Base-by-base conservation (phyloP, 352 stramenopile genomes). In the Peronospora destructor region DNA sequence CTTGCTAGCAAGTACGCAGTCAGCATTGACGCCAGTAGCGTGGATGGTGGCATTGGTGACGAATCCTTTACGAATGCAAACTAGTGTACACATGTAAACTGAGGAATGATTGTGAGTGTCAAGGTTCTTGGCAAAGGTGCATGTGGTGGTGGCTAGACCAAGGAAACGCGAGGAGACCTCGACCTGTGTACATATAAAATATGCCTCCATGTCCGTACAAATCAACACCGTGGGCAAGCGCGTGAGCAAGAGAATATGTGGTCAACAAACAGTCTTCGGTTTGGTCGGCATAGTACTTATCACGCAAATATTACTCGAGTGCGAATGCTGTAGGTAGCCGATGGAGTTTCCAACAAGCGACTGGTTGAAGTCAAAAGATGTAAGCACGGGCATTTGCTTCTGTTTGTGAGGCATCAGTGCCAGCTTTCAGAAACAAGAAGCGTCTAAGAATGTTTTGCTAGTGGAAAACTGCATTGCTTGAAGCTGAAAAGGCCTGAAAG, bases 1-100 rank as follows among this genome's bases (percentile, higher is more conserved):
- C 66, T 94, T 40, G 80, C 83, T 6, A 91, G 80, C 66, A 91
- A 91, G 61, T 90, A 91, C 50, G 80, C 80, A 6, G 76, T 76
- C 17, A 93, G 81, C 57, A 89, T 93, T 48, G 82, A 93, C 38
- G 53, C 61, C 21, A 65, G 66, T 49, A 70, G 64, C 49, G 62
- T 66, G 30, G 61, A 75, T 35, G 66, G 65, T 32, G 58, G 62
- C 23, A 53, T 56, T 32, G 76, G 76, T 10, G 76, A 90, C 17
- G 71, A 87, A 48, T 61, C 71, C 13, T 67, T 87, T 19, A 65
- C 74, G 33, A 54, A 84, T 36, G 49, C 73, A 34, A 77, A 69
- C 43, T 86, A 66, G 61, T 56, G 49, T 59, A 47, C 34, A 57
- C 41, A 44, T 48, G 25, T n/a, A 23, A 51, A 33, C 13, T 51